phyloP scores from a whole-genome alignment of 768 basidiomycete genomes.

The Psilocybe cubensis region DNA sequence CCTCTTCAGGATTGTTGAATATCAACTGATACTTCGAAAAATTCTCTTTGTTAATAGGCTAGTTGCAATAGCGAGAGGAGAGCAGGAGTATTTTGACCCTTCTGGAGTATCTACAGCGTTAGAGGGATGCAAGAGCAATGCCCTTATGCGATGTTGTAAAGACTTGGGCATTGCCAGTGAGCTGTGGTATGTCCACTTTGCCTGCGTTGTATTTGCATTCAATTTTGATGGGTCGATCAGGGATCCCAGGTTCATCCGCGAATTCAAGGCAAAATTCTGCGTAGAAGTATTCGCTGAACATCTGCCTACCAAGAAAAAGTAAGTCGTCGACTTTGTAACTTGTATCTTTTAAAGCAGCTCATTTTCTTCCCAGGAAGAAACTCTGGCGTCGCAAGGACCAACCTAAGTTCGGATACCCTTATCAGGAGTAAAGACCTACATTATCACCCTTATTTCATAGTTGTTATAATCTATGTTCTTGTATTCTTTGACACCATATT shows the following conservation, averaged over 20 bases:
- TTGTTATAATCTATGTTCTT: not conserved
- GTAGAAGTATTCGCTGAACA: constrained; percentile 89
- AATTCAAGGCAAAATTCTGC: constrained; percentile 86
- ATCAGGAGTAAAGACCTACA: constrained; percentile 61
- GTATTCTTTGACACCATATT: not conserved
- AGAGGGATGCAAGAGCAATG: constrained; percentile 95
- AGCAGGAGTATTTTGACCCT: constrained; percentile 96
- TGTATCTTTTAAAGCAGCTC: not conserved
- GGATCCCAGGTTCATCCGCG: constrained; percentile 95
- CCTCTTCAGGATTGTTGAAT: not conserved
- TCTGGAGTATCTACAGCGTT: constrained; percentile 90
- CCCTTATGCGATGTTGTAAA: constrained; percentile 97
- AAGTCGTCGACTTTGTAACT: constrained; percentile 34
- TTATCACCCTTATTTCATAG: not conserved
- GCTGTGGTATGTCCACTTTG: constrained; percentile 69
- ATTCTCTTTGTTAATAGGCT: too few species aligned
- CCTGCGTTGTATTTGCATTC: not conserved
- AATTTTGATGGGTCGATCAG: constrained; percentile 36
- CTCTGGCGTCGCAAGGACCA: constrained; percentile 89
- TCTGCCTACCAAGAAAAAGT: constrained; percentile 89
- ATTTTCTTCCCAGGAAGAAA: constrained; percentile 66
- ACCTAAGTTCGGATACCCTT: constrained; percentile 87
- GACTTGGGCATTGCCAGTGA: constrained; percentile 96
- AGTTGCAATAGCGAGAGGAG: constrained; percentile 89
- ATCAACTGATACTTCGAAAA: not conserved